Base-by-base conservation (phyloP, 2,329 filamentous ascomycete species). In the Raffaelea deltoideospora region DNA sequence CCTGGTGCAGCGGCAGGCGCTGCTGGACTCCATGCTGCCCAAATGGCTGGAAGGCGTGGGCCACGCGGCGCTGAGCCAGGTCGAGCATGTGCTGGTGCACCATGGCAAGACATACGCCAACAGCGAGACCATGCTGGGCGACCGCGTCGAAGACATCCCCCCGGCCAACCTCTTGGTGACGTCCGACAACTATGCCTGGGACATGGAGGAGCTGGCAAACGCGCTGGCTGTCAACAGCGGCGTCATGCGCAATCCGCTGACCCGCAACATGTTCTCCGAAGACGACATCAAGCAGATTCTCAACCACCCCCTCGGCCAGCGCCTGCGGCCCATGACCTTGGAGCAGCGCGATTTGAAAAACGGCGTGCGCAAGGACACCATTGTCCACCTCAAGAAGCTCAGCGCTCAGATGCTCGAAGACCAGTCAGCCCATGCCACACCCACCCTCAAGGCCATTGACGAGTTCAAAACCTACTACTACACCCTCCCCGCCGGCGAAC, bases 201-300 rank as follows among this genome's bases (percentile, higher is more conserved):
- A 93, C 27, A 45, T 54, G 38, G 44, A 49, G 41, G 45, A 48
- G 37, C 37, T 54, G 13, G 47, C 48, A 14, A 44, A 50, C 31
- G 46, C 48, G 4, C 44, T 54, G 28, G 31, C 35, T 26, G 34
- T 34, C 37, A 45, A 47, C 35, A 31, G 38, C 28, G 50, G 48
- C 33, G 48, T 53, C 19, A 52, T 52, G 50, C 47, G 51, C 31
- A 51, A 53, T 35, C 51, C 50, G n/a, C 43, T 53, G 21, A 51
- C 49, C 34, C 41, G 40, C 14, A 37, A 46, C 23, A 47, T 52
- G 41, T 53, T 53, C 37, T 40, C 44, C n/a, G 36, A 34, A n/a
- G 39, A 37, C 8, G 50, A 53, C 39, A 46, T 53, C 24, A 38
- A 38, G 10, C 34, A 32, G 20, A 52, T 53, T 22, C 33, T 53